Percentiles rank a stretch among this genome's conserved stretches.
These are phyloP conservation scores for Barnettozyma populi DNA, from an alignment of 805 yeast species.

Conservation along the genomic window DNA sequence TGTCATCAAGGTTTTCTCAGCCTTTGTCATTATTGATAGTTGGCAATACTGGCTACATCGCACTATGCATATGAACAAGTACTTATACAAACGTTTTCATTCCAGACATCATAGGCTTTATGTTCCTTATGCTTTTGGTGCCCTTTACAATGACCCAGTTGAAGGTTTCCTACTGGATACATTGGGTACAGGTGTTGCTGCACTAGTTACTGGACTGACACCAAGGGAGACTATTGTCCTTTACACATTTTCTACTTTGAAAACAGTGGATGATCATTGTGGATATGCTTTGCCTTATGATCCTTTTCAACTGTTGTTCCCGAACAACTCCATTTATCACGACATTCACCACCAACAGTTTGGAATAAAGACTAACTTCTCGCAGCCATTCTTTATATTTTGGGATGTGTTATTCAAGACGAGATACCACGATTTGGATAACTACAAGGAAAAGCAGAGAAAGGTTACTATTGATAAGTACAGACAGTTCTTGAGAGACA, in stretches of 20 bases:
- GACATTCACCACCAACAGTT: constrained; percentile 97
- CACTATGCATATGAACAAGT: constrained; percentile 77
- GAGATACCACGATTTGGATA: constrained; percentile 59
- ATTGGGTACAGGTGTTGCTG: constrained; percentile 83
- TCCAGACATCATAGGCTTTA: constrained; percentile 92
- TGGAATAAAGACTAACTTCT: constrained; percentile 88
- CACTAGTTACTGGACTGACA: constrained; percentile 52
- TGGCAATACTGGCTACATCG: constrained; percentile 96
- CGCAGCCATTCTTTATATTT: constrained; percentile 93
- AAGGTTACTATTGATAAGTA: constrained; percentile 64
- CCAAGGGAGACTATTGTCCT: constrained; percentile 74
- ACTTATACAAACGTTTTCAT: constrained; percentile 75
- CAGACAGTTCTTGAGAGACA: constrained; percentile 45
- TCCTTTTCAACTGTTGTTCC: constrained; percentile 84
- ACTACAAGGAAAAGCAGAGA: constrained; percentile 60
- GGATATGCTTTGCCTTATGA: constrained; percentile 95
- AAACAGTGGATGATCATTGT: constrained; percentile 97
- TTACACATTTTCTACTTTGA: constrained; percentile 85
- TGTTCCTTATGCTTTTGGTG: constrained; percentile 96
- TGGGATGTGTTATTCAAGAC: constrained; percentile 82
- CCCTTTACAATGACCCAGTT: constrained; percentile 86
- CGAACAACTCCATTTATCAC: constrained; percentile 92
- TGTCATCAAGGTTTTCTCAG: constrained; percentile 46
- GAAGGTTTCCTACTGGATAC: constrained; percentile 95
- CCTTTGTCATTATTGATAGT: constrained; percentile 76